phyloP scores from a whole-genome alignment of 2,329 filamentous ascomycete species.

The Claviceps citrina region DNA sequence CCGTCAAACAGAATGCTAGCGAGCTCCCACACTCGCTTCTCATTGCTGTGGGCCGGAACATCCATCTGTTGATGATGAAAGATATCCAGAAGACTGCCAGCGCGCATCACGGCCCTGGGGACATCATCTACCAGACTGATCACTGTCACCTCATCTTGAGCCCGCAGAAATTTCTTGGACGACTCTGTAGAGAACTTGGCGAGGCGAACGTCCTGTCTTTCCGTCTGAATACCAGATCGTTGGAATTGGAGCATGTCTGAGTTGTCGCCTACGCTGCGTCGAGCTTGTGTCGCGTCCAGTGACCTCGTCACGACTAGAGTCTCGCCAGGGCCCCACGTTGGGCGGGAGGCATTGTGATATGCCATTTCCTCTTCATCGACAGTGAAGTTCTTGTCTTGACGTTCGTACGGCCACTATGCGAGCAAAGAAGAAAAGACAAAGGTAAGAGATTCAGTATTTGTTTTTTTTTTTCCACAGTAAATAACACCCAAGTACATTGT shows the following conservation, averaged over 20 bases:
- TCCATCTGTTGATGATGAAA: constrained; percentile 27
- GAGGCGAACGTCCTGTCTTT: constrained; percentile 48
- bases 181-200: constrained; percentile 47
- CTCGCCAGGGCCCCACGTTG: constrained; percentile 63
- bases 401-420: constrained; percentile 71
- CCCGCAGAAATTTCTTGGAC: constrained; percentile 36
- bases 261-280: constrained; percentile 14
- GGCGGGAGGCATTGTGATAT: constrained; percentile 61
- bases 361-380: constrained; percentile 48
- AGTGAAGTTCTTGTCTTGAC: constrained; percentile 54
- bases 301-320: constrained; percentile 45
- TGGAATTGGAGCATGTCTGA: constrained; percentile 20
- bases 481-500: constrained; percentile 1
- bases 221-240: constrained; percentile 39
- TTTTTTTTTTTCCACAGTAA: constrained; percentile 18
- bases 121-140: constrained; percentile 40
- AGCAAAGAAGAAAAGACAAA: constrained; percentile 13
- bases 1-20: constrained; percentile 76
- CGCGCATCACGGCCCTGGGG: constrained; percentile 40
- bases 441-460: constrained; percentile 18
- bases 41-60: constrained; percentile 38
- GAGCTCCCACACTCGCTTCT: constrained; percentile 70
- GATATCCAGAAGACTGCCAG: constrained; percentile 20
- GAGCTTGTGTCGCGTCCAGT: constrained; percentile 24
- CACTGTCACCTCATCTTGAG: constrained; percentile 40